Percentiles rank a stretch among this genome's conserved stretches.
These are phyloP conservation scores for Dactylonectria macrodidyma DNA, from an alignment of 2,329 filamentous ascomycete genomes.

Conservation along the genomic window DNA sequence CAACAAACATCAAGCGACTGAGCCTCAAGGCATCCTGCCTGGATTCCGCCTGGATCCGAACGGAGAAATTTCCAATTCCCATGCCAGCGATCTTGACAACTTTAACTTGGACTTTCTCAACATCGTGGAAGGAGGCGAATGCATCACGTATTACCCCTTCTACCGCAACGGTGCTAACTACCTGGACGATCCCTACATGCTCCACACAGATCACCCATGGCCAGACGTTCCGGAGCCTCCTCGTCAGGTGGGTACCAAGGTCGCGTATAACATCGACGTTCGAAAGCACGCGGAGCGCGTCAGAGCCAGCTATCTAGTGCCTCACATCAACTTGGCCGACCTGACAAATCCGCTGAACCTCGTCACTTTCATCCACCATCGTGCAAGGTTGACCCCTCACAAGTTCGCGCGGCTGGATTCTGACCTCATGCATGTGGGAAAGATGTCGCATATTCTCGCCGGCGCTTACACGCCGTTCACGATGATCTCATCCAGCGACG, in stretches of 20 bases:
- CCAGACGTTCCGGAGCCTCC: not conserved
- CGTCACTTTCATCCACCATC: conserved; percentile 41
- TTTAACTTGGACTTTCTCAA: conserved; percentile 41
- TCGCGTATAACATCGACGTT: conserved; percentile 32
- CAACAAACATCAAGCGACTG: conserved; percentile 22
- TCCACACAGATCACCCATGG: not conserved
- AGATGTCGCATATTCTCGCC: conserved; percentile 30
- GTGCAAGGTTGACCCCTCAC: conserved; percentile 29
- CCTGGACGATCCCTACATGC: not conserved
- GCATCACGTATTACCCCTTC: conserved; percentile 21
- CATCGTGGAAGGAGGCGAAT: not conserved
- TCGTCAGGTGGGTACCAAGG: not conserved
- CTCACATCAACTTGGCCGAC: conserved; percentile 43
- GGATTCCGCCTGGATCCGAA: conserved; percentile 34
- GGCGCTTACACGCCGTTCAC: conserved; percentile 29
- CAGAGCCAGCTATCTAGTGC: conserved; percentile 40
- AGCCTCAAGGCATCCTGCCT: conserved; percentile 16
- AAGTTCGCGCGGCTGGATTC: conserved; percentile 33
- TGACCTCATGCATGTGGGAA: conserved; percentile 39
- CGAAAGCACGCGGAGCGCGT: conserved; percentile 22
- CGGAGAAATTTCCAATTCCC: conserved; percentile 26
- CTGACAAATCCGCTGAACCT: conserved; percentile 34
- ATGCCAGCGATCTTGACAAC: conserved; percentile 37
- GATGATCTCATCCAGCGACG: conserved; percentile 12
- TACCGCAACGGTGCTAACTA: conserved; percentile 43